phyloP scores from a whole-genome alignment of 2,329 filamentous ascomycete genomes.

The Fusarium poae region DNA sequence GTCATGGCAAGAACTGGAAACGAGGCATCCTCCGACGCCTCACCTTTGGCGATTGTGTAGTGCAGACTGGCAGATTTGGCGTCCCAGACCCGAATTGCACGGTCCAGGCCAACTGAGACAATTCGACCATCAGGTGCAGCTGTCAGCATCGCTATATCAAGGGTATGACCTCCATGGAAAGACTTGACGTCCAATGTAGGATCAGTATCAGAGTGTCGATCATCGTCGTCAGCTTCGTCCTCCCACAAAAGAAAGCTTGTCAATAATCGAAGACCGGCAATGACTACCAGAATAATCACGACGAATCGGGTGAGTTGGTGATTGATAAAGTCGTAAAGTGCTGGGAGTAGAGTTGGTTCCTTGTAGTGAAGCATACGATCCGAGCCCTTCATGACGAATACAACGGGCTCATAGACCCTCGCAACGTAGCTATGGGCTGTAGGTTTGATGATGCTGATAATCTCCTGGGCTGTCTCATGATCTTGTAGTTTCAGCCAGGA shows the following conservation, averaged over 20 bases:
- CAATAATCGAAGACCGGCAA: constrained; percentile 75
- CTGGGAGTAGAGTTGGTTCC: constrained; percentile 54
- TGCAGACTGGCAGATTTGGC: constrained; percentile 60
- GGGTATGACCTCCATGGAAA: constrained; percentile 71
- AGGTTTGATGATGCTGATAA: constrained; percentile 82
- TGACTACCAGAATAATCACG: constrained; percentile 71
- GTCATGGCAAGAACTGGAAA: constrained; percentile 74
- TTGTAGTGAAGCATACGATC: constrained; percentile 69
- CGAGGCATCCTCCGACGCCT: constrained; percentile 58
- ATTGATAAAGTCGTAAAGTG: constrained; percentile 74
- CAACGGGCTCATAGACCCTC: constrained; percentile 78
- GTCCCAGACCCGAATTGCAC: constrained; percentile 76
- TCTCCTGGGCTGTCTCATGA: constrained; percentile 80
- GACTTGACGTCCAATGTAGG: constrained; percentile 71
- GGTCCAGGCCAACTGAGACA: constrained; percentile 78
- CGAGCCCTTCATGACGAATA: constrained; percentile 78
- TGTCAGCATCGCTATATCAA: constrained; percentile 76
- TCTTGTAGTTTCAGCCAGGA: constrained; percentile 84
- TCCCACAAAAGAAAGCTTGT: constrained; percentile 82
- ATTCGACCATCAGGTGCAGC: constrained; percentile 74
- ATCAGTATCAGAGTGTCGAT: constrained; percentile 60
- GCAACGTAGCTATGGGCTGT: constrained; percentile 78
- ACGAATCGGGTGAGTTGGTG: constrained; percentile 71
- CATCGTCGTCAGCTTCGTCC: constrained; percentile 63
- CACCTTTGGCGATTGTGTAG: constrained; percentile 59